Percentiles rank a stretch among this genome's conserved stretches.
Conservation (phyloP, 2,329 filamentous ascomycete genomes). For the Stagonosporopsis chrysanthemi region DNA sequence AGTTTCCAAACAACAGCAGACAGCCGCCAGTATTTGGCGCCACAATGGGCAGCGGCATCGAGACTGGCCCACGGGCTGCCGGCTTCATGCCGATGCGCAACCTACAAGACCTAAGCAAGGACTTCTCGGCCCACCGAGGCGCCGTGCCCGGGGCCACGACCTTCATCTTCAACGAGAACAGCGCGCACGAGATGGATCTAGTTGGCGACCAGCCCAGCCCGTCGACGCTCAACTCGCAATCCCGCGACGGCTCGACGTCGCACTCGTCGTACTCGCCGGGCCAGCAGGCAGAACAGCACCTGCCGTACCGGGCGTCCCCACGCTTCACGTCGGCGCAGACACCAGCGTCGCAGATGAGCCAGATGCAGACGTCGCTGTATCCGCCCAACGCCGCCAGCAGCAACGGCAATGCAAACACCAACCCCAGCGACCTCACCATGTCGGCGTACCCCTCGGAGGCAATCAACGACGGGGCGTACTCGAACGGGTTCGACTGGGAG, state of each 20-base stretch:
- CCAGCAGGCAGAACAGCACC: constrained; percentile 33
- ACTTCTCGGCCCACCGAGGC: constrained; percentile 5
- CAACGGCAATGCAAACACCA: background rate
- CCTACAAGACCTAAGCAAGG: constrained; percentile 9
- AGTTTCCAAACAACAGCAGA: constrained; percentile 4
- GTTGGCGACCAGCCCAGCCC: constrained; percentile 46
- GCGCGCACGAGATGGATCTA: constrained; percentile 46
- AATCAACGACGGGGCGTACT: constrained; percentile 23
- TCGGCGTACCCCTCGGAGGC: constrained; percentile 16
- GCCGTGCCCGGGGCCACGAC: constrained; percentile 8
- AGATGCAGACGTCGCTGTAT: background rate
- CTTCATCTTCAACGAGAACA: constrained; percentile 27
- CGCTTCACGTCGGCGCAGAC: constrained; percentile 20
- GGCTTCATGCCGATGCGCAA: constrained; percentile 20
- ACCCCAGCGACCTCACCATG: constrained; percentile 15
- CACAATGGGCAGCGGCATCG: constrained; percentile 27
- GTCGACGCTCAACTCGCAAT: constrained; percentile 43
- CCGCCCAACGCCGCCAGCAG: too few species aligned
- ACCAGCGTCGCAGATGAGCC: background rate
- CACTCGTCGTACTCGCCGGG: constrained; percentile 48
- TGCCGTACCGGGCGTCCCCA: constrained; percentile 43
- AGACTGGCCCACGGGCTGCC: constrained; percentile 31
- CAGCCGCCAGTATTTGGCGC: constrained; percentile 34
- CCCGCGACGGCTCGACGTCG: constrained; percentile 42
- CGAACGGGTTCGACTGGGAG: constrained; percentile 45